Evolutionary conservation across 306 rosid genomes (phyloP), one percentile per base, ranked within the genome.

Genomic region (Quercus mongolica): DNA sequence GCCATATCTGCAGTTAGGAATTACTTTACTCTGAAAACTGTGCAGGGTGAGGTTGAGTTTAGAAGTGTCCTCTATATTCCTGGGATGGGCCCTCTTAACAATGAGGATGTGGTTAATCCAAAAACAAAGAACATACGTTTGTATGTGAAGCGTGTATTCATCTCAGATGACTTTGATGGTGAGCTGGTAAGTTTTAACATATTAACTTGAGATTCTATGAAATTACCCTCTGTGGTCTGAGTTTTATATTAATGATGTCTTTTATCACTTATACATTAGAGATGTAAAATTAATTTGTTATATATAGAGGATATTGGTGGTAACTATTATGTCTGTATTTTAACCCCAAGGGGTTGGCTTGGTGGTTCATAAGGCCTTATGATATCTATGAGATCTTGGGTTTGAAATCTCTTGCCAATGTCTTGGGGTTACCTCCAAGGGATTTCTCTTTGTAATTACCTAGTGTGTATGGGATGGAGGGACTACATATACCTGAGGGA

Each of bases 91-190:
- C 99, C 99, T 74, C 90, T 95, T 55, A 95, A 93, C 92, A 95
- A 93, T 56, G 98, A 95, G 81, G 99, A 93, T 79, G 97, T 95
- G 8, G 82, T 90, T 62, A 95, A 90, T 80, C 96, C 99, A 30
- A 95, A 95, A 86, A 95, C 99, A 28, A 95, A 95, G 82, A 93
- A 95, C 67, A 95, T 95, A 63, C 97, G 97, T 17, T 72, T 95
- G 77, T 95, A 89, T 82, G 99, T 95, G 74, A 93, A 96, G 86
- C 97, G 98, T 56, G 96, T 96, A 56, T 96, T 96, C 82, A 96
- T 96, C 85, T 96, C 99, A 1, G 97, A 96, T 87, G 99, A 96
- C 76, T 96, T 96, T 87, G 99, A 96, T 51, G 99, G 98, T 51
- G 98, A 96, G 78, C 91, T 96, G 94, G 99, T 96, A 86, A 89